Percentiles rank a stretch among this genome's conserved stretches.
Evolutionary conservation across 129 eudicot species (phyloP).

Genomic region (Centella asiatica): DNA sequence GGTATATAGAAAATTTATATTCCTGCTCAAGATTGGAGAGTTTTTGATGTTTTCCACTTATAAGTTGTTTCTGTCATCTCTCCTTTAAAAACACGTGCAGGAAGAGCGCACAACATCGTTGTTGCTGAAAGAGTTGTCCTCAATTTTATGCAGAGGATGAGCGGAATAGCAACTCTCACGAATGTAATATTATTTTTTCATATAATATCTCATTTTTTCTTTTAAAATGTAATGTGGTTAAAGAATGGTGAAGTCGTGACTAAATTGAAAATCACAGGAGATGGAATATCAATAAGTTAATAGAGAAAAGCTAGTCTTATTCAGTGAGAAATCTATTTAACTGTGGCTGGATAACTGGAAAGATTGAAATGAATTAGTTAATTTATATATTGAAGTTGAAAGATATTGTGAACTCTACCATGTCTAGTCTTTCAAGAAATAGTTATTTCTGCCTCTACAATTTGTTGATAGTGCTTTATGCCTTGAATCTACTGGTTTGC

Average conservation of each 20-base stretch:
- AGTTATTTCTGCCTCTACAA: background rate
- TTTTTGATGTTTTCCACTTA: background rate
- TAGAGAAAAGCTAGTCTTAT: background rate
- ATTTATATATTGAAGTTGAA: background rate
- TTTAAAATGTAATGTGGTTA: background rate
- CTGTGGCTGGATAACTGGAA: background rate
- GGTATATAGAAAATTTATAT: conserved; percentile 33
- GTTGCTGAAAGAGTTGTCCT: conserved; percentile 92
- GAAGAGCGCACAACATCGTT: conserved; percentile 79
- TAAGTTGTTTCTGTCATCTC: background rate
- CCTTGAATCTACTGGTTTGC: too few species aligned
- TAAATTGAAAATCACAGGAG: too few species aligned
- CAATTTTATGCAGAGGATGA: conserved; percentile 98
- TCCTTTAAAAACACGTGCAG: conserved; percentile 26
- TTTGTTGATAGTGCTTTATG: background rate
- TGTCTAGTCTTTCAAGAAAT: background rate
- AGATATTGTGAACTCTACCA: background rate
- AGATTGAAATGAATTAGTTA: background rate
- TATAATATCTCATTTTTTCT: too few species aligned
- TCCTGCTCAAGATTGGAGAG: background rate
- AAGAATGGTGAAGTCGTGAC: too few species aligned
- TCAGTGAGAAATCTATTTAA: background rate
- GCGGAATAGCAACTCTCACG: conserved; percentile 95
- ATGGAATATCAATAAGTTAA: too few species aligned
- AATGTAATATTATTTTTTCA: conserved; percentile 55